These are phyloP conservation scores for Oryza longistaminata DNA, from an alignment of 176 grass and related monocot species.

Conservation along the genomic window DNA sequence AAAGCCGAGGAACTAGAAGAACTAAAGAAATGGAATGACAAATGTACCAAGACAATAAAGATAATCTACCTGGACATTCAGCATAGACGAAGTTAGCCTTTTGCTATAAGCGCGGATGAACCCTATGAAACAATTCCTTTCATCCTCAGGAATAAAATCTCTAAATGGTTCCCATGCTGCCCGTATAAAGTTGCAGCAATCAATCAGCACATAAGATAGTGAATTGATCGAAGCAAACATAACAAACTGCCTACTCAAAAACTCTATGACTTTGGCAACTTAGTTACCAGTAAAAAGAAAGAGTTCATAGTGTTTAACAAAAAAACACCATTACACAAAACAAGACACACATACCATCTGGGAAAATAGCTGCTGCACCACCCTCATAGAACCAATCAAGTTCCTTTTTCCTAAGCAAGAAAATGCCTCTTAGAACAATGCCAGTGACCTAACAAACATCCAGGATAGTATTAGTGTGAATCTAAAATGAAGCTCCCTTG, in stretches of 20 bases:
- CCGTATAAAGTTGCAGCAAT: constrained; percentile 14
- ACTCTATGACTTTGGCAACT: not conserved
- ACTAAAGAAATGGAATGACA: not conserved
- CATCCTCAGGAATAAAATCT: constrained; percentile 88
- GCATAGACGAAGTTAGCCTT: constrained; percentile 72
- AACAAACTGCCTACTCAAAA: not conserved
- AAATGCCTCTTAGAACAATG: constrained; percentile 92
- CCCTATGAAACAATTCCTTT: constrained; percentile 85
- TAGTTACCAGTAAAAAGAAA: not conserved
- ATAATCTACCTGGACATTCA: constrained; percentile 58
- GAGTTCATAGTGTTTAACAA: not conserved
- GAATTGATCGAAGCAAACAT: not conserved
- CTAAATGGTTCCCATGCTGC: constrained; percentile 91
- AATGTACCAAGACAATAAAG: constrained; percentile 7
- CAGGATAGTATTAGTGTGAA: constrained; percentile 19
- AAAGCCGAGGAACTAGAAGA: not conserved
- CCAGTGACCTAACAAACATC: constrained; percentile 71
- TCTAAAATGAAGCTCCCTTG: not conserved
- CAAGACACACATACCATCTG: constrained; percentile 58
- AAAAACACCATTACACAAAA: not conserved
- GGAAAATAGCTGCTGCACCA: constrained; percentile 86
- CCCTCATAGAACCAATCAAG: constrained; percentile 97
- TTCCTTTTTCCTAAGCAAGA: constrained; percentile 86
- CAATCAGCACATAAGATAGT: not conserved
- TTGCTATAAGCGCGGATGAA: constrained; percentile 76